A percentile compares a stretch with the other conserved stretches of the same genome.
Conservation (phyloP, 805 yeast species). For the Zygoascus bituminiphila region DNA sequence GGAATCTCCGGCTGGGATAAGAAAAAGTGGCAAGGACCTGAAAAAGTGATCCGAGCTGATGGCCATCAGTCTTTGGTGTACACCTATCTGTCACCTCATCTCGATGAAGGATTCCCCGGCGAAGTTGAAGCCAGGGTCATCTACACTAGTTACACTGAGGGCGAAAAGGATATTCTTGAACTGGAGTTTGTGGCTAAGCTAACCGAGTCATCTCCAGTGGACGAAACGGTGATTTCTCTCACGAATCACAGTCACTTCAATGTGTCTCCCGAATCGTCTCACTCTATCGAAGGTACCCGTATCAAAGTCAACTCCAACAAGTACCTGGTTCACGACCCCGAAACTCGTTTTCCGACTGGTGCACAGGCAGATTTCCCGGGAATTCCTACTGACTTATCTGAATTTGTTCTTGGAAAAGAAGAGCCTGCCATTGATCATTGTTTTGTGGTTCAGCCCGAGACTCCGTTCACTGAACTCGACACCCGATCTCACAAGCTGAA, state of each 20-base stretch:
- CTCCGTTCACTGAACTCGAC: slow-evolving; percentile 31
- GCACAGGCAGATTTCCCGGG: slow-evolving; percentile 23
- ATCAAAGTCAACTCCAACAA: slow-evolving; percentile 33
- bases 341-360: slow-evolving; percentile 42
- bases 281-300: slow-evolving; percentile 31
- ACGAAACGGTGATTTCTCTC: slow-evolving; percentile 44
- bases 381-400: slow-evolving; percentile 16
- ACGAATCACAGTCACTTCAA: slow-evolving; percentile 62
- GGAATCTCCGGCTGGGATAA: slow-evolving; percentile 47
- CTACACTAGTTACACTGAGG: slow-evolving; percentile 33
- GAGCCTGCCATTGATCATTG: slow-evolving; percentile 41
- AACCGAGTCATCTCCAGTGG: slow-evolving; percentile 28
- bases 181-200: slow-evolving; percentile 41
- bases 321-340: slow-evolving; percentile 36
- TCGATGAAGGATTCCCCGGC: slow-evolving; percentile 55
- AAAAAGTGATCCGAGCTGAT: slow-evolving; percentile 29
- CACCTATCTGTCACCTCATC: slow-evolving; percentile 37
- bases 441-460: slow-evolving; percentile 31
- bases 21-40: slow-evolving; percentile 46
- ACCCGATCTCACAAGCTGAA: slow-evolving; percentile 36
- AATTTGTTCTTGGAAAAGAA: slow-evolving; percentile 25
- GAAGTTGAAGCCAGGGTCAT: slow-evolving; percentile 39
- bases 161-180: slow-evolving; percentile 32
- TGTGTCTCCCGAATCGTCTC: slow-evolving; percentile 21
- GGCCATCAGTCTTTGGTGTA: slow-evolving; percentile 27